Evolutionary conservation across 1,139 yeast species (phyloP).

Genomic region (Geotrichum aggregatum): DNA sequence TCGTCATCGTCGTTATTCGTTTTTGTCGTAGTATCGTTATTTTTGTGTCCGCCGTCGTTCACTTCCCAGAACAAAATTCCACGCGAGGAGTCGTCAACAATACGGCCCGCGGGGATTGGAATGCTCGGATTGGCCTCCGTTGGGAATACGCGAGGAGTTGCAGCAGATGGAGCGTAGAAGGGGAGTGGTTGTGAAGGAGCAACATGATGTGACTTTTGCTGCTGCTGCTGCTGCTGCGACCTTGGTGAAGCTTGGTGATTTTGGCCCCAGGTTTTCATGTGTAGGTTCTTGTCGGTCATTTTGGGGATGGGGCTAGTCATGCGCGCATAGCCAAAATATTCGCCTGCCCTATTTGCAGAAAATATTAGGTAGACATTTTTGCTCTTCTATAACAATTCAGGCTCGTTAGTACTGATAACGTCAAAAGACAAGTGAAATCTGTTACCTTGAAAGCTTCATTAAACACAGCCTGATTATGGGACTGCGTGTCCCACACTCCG

Average conservation of each 20-base stretch:
- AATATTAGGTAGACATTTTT: conserved; percentile 41
- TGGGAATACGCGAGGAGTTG: conserved; percentile 24
- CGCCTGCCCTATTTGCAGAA: conserved; percentile 42
- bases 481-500: conserved; percentile 42
- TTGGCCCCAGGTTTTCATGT: background rate
- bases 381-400: conserved; percentile 23
- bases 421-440: background rate
- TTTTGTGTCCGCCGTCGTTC: background rate
- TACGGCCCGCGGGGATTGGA: conserved; percentile 39
- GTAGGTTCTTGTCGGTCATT: conserved; percentile 7
- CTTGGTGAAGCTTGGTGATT: background rate
- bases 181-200: conserved; percentile 3
- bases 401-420: conserved; percentile 1
- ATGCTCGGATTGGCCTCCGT: conserved; percentile 28
- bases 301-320: conserved; percentile 34
- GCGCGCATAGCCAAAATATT: conserved; percentile 42
- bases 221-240: background rate
- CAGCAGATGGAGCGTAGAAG: conserved; percentile 3
- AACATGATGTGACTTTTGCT: conserved; percentile 1
- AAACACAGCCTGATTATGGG: conserved; percentile 38
- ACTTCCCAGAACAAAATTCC: conserved; percentile 44
- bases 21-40: conserved; percentile 20
- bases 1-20: conserved; percentile 18
- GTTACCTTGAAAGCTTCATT: conserved; percentile 36
- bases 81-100: conserved; percentile 40